phyloP scores from a whole-genome alignment of 768 basidiomycete species.

The Russula griseocarnosa region DNA sequence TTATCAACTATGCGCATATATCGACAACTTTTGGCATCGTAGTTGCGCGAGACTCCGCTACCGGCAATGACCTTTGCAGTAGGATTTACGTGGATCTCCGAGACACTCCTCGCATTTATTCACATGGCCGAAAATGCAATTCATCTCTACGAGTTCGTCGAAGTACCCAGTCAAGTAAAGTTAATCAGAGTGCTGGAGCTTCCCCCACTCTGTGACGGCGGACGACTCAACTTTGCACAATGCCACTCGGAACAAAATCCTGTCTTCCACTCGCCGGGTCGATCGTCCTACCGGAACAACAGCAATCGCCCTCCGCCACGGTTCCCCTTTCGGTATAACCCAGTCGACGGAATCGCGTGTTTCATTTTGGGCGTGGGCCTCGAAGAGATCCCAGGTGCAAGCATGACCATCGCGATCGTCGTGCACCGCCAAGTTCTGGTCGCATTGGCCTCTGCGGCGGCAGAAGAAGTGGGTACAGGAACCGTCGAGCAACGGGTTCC shows the following conservation, averaged over 20 bases:
- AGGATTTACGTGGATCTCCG: constrained; percentile 3
- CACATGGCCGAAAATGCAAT: constrained; percentile 13
- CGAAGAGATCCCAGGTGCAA: constrained; percentile 17
- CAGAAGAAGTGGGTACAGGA: not conserved
- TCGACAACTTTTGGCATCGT: not conserved
- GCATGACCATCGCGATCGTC: constrained; percentile 17
- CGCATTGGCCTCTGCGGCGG: not conserved
- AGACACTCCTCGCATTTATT: constrained; percentile 8
- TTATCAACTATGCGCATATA: not conserved
- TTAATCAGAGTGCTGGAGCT: not conserved
- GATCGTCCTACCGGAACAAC: not conserved
- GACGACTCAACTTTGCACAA: constrained; percentile 12
- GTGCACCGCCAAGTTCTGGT: constrained; percentile 9
- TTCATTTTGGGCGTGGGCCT: constrained; percentile 20
- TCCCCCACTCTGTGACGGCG: constrained; percentile 17
- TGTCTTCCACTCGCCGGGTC: not conserved
- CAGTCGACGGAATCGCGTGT: constrained; percentile 9
- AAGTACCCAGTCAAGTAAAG: not conserved
- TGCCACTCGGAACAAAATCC: constrained; percentile 10
- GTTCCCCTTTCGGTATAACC: constrained; percentile 3
- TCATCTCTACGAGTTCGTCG: not conserved
- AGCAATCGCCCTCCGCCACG: constrained; percentile 8
- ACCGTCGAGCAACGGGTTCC: not conserved
- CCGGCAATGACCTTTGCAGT: constrained; percentile 12
- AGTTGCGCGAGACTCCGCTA: constrained; percentile 7